phyloP scores from a whole-genome alignment of 768 basidiomycete species.

The Strobilomyces confusus region DNA sequence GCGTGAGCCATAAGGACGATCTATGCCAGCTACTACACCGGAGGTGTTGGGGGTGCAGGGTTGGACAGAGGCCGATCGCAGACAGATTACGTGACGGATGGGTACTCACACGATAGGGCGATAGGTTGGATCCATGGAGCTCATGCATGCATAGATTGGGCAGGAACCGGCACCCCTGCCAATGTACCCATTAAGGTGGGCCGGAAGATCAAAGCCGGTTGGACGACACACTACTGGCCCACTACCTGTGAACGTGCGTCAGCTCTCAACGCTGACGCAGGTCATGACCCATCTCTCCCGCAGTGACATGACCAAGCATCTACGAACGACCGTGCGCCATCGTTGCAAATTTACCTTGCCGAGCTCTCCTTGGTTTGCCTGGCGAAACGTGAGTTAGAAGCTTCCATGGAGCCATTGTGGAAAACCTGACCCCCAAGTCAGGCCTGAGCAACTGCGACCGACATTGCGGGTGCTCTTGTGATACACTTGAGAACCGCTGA shows the following conservation, averaged over 20 bases:
- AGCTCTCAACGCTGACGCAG: slow-evolving; percentile 13
- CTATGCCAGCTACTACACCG: background rate
- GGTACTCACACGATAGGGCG: slow-evolving; percentile 5
- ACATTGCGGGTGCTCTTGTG: background rate
- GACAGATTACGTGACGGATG: slow-evolving; percentile 10
- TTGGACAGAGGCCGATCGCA: background rate
- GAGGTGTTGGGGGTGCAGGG: background rate
- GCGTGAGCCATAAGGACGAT: slow-evolving; percentile 13
- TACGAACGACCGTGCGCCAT: background rate
- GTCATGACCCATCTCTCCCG: slow-evolving; percentile 14
- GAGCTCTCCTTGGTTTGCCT: background rate
- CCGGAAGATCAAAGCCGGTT: background rate
- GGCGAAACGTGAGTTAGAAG: background rate
- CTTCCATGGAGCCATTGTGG: background rate
- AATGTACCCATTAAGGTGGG: background rate
- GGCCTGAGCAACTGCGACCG: background rate
- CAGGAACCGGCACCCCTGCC: background rate
- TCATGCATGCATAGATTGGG: background rate
- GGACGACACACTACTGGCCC: slow-evolving; percentile 20
- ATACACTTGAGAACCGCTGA: slow-evolving; percentile 6
- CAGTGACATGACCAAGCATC: slow-evolving; percentile 4
- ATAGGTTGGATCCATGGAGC: background rate
- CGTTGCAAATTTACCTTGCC: background rate
- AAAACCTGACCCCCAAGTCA: no score
- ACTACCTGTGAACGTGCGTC: slow-evolving; percentile 13